Conservation (phyloP, 1,284 basidiomycete species). For the Leccinum holopus region DNA sequence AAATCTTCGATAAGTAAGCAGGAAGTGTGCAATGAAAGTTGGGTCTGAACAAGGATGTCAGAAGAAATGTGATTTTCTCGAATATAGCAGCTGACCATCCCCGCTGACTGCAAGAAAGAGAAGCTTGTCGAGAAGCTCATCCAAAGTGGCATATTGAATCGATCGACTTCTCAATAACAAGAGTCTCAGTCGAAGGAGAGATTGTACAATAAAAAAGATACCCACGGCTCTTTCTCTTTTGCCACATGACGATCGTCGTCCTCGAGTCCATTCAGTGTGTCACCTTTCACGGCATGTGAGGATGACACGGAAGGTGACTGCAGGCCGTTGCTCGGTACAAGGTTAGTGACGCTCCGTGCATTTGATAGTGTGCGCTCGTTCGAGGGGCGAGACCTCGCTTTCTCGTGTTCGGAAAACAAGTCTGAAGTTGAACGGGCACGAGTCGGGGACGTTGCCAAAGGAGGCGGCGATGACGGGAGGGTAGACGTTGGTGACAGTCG, state of each 20-base stretch:
- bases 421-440: conserved; percentile 58
- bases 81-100: conserved; percentile 54
- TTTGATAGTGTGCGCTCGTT: conserved; percentile 34
- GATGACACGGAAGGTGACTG: conserved; percentile 21
- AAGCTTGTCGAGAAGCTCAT: conserved; percentile 74
- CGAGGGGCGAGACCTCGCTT: conserved; percentile 35
- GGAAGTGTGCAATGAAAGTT: conserved; percentile 71
- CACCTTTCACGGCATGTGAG: conserved; percentile 14
- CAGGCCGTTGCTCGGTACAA: conserved; percentile 23
- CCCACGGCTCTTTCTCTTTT: conserved; percentile 47
- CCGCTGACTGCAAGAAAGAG: conserved; percentile 74
- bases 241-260: conserved; percentile 30
- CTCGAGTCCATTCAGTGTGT: conserved; percentile 22
- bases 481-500: conserved; percentile 35
- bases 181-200: conserved; percentile 16
- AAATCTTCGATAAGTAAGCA: conserved; percentile 78
- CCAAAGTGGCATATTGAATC: conserved; percentile 69
- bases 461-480: conserved; percentile 35
- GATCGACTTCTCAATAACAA: conserved; percentile 45
- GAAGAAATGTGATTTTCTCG: conserved; percentile 6
- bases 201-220: conserved; percentile 14
- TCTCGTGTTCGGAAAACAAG: conserved; percentile 50
- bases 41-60: conserved; percentile 50
- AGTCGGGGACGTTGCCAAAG: conserved; percentile 44
- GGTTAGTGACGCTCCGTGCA: conserved; percentile 31